Evolutionary conservation across 176 grass and related monocot species (phyloP).

Genomic region (Eragrostis curvula): DNA sequence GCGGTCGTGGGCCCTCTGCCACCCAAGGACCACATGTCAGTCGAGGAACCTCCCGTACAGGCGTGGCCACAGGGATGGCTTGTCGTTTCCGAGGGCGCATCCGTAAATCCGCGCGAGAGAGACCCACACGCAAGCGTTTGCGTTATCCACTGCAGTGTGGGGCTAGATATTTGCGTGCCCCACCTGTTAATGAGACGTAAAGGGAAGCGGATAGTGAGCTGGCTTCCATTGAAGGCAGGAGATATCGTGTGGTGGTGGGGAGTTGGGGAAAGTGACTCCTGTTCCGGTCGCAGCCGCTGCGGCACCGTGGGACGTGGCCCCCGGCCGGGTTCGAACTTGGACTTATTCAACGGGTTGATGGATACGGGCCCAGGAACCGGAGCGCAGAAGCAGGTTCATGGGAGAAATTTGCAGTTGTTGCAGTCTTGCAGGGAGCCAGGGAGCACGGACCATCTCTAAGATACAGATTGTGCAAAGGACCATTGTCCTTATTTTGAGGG

Average conservation of each 20-base stretch:
- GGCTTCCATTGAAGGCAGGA: conserved; percentile 31
- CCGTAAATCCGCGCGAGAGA: conserved; percentile 3
- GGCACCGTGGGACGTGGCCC: conserved; percentile 32
- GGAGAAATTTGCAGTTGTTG: neutral
- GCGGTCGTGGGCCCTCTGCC: neutral
- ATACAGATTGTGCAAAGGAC: no score
- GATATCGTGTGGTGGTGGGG: conserved; percentile 18
- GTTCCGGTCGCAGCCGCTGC: conserved; percentile 33
- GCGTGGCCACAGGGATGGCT: conserved; percentile 16
- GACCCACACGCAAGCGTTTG: neutral
- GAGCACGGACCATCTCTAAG: neutral
- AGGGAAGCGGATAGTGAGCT: neutral
- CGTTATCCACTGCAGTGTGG: neutral
- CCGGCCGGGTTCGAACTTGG: neutral
- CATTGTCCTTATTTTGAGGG: no score
- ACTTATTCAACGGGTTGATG: neutral
- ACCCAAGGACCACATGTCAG: conserved; percentile 22
- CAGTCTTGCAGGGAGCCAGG: neutral
- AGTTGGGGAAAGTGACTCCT: conserved; percentile 19
- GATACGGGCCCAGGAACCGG: neutral
- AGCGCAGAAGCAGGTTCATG: neutral
- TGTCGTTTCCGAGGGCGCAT: conserved; percentile 21
- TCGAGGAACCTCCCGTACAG: neutral
- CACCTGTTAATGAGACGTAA: neutral
- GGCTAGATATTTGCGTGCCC: neutral